Conservation (phyloP, 2,329 filamentous ascomycete genomes). For the Mariannaea elegans region DNA sequence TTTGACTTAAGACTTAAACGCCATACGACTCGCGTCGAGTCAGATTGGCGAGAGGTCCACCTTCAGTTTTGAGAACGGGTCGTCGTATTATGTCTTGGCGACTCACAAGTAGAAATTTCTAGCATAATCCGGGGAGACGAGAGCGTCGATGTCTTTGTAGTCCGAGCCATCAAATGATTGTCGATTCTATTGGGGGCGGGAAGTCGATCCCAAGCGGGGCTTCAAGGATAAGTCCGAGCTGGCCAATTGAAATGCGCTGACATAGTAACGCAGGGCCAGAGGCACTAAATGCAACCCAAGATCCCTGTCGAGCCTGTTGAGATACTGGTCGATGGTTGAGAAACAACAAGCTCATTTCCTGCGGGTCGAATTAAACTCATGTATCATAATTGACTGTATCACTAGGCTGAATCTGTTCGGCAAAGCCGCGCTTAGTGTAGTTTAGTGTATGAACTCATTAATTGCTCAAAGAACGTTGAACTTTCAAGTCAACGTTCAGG, state of each 20-base stretch:
- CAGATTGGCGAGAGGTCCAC: not conserved
- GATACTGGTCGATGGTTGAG: too few species aligned
- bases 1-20: not conserved
- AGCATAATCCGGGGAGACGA: not conserved
- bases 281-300: not conserved
- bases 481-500: too few species aligned
- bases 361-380: too few species aligned
- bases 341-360: too few species aligned
- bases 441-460: too few species aligned
- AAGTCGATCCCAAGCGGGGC: not conserved
- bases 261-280: not conserved
- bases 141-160: not conserved
- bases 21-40: not conserved
- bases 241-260: not conserved
- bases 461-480: too few species aligned
- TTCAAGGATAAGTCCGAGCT: not conserved
- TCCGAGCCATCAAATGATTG: not conserved
- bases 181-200: too few species aligned
- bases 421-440: too few species aligned
- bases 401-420: too few species aligned
- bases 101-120: not conserved
- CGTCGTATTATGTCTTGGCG: not conserved
- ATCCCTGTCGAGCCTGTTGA: too few species aligned
- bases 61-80: not conserved
- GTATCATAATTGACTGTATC: too few species aligned